Conservation (phyloP, 345 rosid genomes). For the Brassica rapa region DNA sequence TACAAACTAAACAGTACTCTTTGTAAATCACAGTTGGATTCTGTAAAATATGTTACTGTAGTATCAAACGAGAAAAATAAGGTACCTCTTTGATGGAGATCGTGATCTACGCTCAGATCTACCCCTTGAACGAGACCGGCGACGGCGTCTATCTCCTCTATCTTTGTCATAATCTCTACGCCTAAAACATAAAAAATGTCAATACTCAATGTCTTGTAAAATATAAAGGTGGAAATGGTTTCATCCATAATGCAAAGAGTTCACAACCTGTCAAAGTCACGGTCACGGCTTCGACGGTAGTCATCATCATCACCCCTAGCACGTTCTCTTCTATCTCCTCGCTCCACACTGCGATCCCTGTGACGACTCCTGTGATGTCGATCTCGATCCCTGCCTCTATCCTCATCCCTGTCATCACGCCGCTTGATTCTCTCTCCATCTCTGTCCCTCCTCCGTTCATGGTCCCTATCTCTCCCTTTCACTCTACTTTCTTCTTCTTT, state of each 20-base stretch:
- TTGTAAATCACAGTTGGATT: background rate
- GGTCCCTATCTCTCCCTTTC: constrained; percentile 38
- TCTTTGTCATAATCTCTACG: constrained; percentile 27
- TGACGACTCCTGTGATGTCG: constrained; percentile 55
- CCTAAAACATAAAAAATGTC: constrained; percentile 35
- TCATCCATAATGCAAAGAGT: background rate
- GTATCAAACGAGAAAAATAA: background rate
- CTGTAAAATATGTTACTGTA: background rate
- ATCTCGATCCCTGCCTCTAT: constrained; percentile 37
- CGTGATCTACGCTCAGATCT: constrained; percentile 70
- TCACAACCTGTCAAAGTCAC: constrained; percentile 52
- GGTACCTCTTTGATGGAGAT: constrained; percentile 80
- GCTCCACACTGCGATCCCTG: constrained; percentile 54
- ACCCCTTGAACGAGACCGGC: constrained; percentile 48
- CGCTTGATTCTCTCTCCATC: constrained; percentile 43
- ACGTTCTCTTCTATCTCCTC: constrained; percentile 67
- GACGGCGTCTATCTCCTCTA: constrained; percentile 60
- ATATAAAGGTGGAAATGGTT: background rate
- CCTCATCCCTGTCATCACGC: constrained; percentile 16
- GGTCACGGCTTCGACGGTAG: constrained; percentile 50
- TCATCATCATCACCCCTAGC: constrained; percentile 73
- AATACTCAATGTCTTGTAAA: background rate
- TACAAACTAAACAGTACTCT: background rate
- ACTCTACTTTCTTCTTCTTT: constrained; percentile 49
- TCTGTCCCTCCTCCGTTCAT: constrained; percentile 33